Conservation (phyloP, 129 eudicot species). For the Solidago caesia region DNA sequence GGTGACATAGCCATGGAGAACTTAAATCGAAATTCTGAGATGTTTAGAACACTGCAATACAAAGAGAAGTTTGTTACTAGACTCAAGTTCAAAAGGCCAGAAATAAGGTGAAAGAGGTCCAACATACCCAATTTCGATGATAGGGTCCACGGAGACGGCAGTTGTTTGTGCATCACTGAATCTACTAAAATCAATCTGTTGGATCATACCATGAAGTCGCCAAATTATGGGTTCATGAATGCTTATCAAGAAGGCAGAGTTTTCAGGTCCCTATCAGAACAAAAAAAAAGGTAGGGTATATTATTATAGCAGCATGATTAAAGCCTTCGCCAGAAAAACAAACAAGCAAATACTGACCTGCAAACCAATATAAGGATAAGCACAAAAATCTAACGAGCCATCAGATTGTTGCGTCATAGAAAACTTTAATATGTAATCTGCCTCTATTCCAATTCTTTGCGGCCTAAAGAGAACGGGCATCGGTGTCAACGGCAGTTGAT, state of each 20-base stretch:
- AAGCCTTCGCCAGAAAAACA: constrained; percentile 7
- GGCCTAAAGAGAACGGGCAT: constrained; percentile 97
- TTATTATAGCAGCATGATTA: constrained; percentile 7
- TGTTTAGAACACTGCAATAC: constrained; percentile 69
- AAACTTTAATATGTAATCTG: constrained; percentile 73
- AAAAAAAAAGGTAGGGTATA: constrained; percentile 1
- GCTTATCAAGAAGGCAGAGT: constrained; percentile 84
- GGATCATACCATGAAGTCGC: constrained; percentile 95
- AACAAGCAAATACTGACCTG: constrained; percentile 44
- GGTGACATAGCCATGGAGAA: constrained; percentile 99
- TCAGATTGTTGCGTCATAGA: constrained; percentile 82
- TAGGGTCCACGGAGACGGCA: constrained; percentile 90
- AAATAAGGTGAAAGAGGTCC: constrained; percentile 14
- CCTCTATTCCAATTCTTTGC: constrained; percentile 72
- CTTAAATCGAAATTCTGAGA: constrained; percentile 89
- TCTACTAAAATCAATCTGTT: constrained; percentile 67
- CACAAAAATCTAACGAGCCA: constrained; percentile 86
- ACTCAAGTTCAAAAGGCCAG: constrained; percentile 20
- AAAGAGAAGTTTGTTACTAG: constrained; percentile 6
- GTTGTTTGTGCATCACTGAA: constrained; percentile 56
- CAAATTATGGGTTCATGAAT: constrained; percentile 96
- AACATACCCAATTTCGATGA: constrained; percentile 77
- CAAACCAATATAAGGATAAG: constrained; percentile 92
- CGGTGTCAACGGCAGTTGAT: constrained; percentile 93
- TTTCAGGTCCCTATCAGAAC: constrained; percentile 79